Percentiles rank a stretch among this genome's conserved stretches.
Conservation (phyloP, 2,329 filamentous ascomycete genomes). For the Chaetomium olivaceum region DNA sequence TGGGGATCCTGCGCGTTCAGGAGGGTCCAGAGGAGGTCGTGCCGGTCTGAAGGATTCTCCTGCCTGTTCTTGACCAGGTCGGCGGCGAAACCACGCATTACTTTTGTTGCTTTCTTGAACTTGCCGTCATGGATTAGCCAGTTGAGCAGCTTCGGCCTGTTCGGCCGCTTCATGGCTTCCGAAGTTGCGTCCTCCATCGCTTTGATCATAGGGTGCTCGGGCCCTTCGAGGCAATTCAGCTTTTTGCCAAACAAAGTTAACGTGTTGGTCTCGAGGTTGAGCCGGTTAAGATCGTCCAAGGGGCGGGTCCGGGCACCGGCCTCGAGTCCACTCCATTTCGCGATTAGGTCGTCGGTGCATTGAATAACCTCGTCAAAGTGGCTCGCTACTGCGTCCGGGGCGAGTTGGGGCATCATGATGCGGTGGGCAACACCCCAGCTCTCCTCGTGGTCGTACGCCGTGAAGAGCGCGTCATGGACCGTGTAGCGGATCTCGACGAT, state of each 20-base stretch:
- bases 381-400: constrained; percentile 37
- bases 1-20: constrained; percentile 61
- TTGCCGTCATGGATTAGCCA: constrained; percentile 54
- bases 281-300: constrained; percentile 52
- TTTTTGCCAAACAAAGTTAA: constrained; percentile 54
- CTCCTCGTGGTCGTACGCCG: constrained; percentile 50
- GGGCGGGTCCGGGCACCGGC: constrained; percentile 45
- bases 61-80: constrained; percentile 60
- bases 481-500: constrained; percentile 53
- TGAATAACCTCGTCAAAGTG: constrained; percentile 51
- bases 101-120: constrained; percentile 54
- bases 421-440: constrained; percentile 54
- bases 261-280: constrained; percentile 55
- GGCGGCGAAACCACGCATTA: constrained; percentile 56
- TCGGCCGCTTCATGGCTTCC: constrained; percentile 58
- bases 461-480: constrained; percentile 55
- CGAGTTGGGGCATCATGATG: constrained; percentile 51
- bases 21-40: constrained; percentile 62
- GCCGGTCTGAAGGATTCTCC: constrained; percentile 54
- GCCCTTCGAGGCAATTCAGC: constrained; percentile 48
- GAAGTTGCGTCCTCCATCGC: constrained; percentile 57
- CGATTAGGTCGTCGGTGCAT: constrained; percentile 50
- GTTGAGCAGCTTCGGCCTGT: constrained; percentile 53
- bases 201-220: constrained; percentile 50
- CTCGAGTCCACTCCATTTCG: constrained; percentile 49